Conservation (phyloP, 345 rosid species). For the Excoecaria agallocha region DNA sequence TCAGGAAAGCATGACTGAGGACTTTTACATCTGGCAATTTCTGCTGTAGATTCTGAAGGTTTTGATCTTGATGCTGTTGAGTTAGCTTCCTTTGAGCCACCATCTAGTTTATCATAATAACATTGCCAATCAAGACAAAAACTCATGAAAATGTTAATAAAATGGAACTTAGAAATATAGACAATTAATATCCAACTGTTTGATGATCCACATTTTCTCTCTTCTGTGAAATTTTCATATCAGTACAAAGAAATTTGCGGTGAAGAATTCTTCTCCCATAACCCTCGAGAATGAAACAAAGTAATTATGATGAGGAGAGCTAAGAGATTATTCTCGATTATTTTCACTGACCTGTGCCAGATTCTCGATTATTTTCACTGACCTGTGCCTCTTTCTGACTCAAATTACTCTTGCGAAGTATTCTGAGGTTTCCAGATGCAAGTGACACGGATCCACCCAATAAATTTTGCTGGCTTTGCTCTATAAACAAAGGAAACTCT, state of each 20-base stretch:
- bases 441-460: constrained; percentile 8
- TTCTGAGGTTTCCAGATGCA: constrained; percentile 8
- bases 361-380: not conserved
- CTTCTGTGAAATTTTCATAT: not conserved
- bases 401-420: constrained; percentile 9
- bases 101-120: constrained; percentile 19
- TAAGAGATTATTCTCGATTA: too few species aligned
- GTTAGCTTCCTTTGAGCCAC: constrained; percentile 15
- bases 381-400: constrained; percentile 24
- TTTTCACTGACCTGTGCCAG: too few species aligned
- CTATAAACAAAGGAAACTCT: constrained; percentile 12
- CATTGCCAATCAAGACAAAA: not conserved
- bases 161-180: not conserved
- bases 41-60: constrained; percentile 6
- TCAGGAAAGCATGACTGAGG: not conserved
- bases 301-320: not conserved
- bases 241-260: not conserved
- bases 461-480: constrained; percentile 14
- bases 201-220: too few species aligned
- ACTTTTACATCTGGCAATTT: constrained; percentile 16
- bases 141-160: not conserved
- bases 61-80: constrained; percentile 13
- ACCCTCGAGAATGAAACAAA: not conserved
- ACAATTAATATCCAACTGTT: too few species aligned
- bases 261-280: not conserved